Evolutionary conservation across 2,329 filamentous ascomycete genomes (phyloP).

Genomic region (Endocalyx cinctus): DNA sequence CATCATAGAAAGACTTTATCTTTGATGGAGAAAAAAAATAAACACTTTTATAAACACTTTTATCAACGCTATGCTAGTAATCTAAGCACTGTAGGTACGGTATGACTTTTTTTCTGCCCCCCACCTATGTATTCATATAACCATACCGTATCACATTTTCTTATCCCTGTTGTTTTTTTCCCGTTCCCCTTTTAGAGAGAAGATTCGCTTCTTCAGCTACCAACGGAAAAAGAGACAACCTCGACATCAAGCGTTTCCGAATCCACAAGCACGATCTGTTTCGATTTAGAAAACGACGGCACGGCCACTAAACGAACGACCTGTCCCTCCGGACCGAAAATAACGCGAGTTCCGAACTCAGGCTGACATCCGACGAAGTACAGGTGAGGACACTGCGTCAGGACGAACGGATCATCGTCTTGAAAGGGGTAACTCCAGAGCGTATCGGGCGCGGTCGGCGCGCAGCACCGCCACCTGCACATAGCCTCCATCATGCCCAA

Average conservation of each 20-base stretch:
- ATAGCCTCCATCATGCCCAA: constrained; percentile 91
- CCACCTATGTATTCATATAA: too few relatives aligned
- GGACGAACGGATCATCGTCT: constrained; percentile 84
- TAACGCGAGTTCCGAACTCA: constrained; percentile 65
- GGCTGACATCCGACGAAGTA: constrained; percentile 88
- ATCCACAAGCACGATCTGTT: constrained; percentile 79
- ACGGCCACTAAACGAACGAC: constrained; percentile 74
- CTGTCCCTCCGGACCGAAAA: constrained; percentile 64
- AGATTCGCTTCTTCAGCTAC: too few relatives aligned
- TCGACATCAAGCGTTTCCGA: constrained; percentile 76
- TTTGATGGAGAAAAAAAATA: too few relatives aligned
- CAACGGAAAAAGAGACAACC: too few relatives aligned
- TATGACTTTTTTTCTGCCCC: too few relatives aligned
- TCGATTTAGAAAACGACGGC: constrained; percentile 74
- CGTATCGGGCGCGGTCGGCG: constrained; percentile 93
- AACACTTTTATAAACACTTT: too few relatives aligned
- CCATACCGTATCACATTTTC: too few relatives aligned
- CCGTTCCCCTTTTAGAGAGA: too few relatives aligned
- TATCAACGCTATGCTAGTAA: too few relatives aligned
- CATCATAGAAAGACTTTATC: too few relatives aligned
- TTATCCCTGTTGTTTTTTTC: too few relatives aligned
- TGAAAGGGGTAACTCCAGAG: constrained; percentile 97
- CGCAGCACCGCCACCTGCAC: constrained; percentile 85
- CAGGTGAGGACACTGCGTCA: constrained; percentile 80
- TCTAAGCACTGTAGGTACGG: too few relatives aligned